Evolutionary conservation across 805 yeast genomes (phyloP).

Genomic region (Yarrowia deformans): DNA sequence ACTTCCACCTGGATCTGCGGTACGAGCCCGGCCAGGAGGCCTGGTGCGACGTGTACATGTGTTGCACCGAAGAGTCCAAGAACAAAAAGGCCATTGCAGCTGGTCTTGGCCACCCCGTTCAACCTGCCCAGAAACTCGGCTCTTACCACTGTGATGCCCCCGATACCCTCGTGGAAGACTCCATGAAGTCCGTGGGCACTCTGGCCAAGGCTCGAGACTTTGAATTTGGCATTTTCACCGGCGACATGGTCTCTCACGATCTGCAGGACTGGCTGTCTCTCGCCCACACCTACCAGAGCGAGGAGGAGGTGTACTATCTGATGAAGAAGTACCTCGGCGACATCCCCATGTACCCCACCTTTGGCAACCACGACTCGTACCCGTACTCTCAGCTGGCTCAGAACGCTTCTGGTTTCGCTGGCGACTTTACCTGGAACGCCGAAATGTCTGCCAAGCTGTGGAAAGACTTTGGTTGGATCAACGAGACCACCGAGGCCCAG

Average conservation of each 20-base stretch:
- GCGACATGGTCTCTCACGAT: conserved; percentile 9
- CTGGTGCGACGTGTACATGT: conserved; percentile 61
- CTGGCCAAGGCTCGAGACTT: neutral
- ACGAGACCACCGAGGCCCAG: neutral
- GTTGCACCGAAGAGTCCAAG: conserved; percentile 56
- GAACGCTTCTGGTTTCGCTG: neutral
- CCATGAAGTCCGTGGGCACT: neutral
- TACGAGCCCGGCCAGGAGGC: conserved; percentile 57
- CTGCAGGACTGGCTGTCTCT: neutral
- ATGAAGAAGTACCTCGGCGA: conserved; percentile 4
- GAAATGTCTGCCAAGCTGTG: neutral
- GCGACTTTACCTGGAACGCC: neutral
- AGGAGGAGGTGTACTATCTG: neutral
- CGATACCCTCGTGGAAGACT: neutral
- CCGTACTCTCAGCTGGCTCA: neutral
- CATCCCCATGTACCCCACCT: neutral
- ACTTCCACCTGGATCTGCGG: conserved; percentile 66
- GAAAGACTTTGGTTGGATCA: conserved; percentile 3
- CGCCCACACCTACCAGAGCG: neutral
- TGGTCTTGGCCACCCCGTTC: conserved; percentile 8
- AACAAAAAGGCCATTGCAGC: conserved; percentile 29
- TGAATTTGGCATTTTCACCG: conserved; percentile 7
- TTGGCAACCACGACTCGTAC: conserved; percentile 10
- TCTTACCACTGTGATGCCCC: neutral
- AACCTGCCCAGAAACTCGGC: neutral